A percentile compares a stretch with the other conserved stretches of the same genome.
Conservation (phyloP, 306 rosid genomes). For the Vachellia pachyceras region DNA sequence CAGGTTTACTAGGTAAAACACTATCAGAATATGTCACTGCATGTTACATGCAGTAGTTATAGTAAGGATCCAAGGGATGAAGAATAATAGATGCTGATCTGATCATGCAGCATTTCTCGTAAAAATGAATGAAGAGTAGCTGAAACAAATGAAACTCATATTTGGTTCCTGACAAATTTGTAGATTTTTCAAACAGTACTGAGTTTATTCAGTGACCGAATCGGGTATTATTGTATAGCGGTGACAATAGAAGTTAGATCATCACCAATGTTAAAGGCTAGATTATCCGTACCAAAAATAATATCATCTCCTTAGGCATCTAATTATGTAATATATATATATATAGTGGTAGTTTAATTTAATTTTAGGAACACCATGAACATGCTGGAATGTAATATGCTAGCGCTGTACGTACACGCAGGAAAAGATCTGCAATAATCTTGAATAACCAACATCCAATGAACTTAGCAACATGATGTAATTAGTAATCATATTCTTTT, state of each 20-base stretch:
- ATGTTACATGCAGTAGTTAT: background rate
- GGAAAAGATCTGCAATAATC: slow-evolving; percentile 42
- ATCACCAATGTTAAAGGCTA: background rate
- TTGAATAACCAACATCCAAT: slow-evolving; percentile 32
- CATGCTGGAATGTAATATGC: too few relatives aligned
- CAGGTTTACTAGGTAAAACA: background rate
- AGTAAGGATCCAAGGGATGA: background rate
- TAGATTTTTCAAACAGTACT: background rate
- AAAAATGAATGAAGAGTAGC: background rate
- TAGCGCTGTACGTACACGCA: slow-evolving; percentile 15
- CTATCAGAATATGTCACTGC: background rate
- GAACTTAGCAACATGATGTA: slow-evolving; percentile 34
- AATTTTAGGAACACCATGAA: too few relatives aligned
- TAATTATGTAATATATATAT: too few relatives aligned
- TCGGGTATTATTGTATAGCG: background rate
- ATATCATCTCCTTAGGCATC: too few relatives aligned
- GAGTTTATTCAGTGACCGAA: background rate
- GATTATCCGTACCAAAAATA: too few relatives aligned
- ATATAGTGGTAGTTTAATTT: too few relatives aligned
- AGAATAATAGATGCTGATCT: background rate
- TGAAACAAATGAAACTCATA: background rate
- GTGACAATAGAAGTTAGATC: background rate
- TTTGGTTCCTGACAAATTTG: background rate
- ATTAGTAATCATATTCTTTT: slow-evolving; percentile 41
- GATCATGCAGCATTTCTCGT: background rate